Percentiles rank a stretch among this genome's conserved stretches.
Conservation (phyloP, 352 stramenopile genomes). For the Globisporangium yorkense region DNA sequence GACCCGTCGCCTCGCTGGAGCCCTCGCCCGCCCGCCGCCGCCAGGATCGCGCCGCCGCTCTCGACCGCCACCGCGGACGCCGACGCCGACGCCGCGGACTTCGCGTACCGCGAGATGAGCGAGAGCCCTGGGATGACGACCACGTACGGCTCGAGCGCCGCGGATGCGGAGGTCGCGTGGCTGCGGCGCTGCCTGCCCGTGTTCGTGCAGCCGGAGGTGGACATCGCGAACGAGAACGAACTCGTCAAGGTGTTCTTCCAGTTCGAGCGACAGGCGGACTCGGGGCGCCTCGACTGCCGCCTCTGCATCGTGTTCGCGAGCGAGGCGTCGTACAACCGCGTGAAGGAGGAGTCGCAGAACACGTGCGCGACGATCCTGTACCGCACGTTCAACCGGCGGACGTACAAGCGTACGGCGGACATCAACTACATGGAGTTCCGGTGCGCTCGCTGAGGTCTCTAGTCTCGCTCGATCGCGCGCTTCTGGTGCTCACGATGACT, state of each 20-base stretch:
- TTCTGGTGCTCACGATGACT: neutral
- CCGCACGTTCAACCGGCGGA: conserved; percentile 80
- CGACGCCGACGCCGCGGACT: conserved; percentile 15
- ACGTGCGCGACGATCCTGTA: conserved; percentile 71
- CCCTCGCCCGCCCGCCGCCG: conserved; percentile 10
- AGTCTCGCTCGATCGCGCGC: neutral
- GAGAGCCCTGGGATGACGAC: conserved; percentile 20
- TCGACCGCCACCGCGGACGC: neutral
- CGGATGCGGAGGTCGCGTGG: conserved; percentile 59
- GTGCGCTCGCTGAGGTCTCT: conserved; percentile 11
- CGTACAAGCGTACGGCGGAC: conserved; percentile 84
- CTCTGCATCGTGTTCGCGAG: conserved; percentile 80
- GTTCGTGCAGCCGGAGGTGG: conserved; percentile 78
- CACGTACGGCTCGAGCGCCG: conserved; percentile 17
- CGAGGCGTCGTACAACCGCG: conserved; percentile 83
- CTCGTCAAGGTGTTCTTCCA: conserved; percentile 80
- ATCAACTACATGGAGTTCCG: conserved; percentile 89
- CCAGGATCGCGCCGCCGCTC: conserved; percentile 1
- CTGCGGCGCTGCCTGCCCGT: conserved; percentile 75
- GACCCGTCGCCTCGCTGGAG: conserved; percentile 10
- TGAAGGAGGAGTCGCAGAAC: conserved; percentile 68
- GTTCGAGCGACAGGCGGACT: conserved; percentile 63
- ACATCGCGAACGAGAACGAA: conserved; percentile 77
- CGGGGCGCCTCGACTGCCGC: conserved; percentile 50
- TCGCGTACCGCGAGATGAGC: conserved; percentile 45